These are phyloP conservation scores for Talaromyces sp. DNA, from an alignment of 2,329 filamentous ascomycete genomes.

Conservation along the genomic window DNA sequence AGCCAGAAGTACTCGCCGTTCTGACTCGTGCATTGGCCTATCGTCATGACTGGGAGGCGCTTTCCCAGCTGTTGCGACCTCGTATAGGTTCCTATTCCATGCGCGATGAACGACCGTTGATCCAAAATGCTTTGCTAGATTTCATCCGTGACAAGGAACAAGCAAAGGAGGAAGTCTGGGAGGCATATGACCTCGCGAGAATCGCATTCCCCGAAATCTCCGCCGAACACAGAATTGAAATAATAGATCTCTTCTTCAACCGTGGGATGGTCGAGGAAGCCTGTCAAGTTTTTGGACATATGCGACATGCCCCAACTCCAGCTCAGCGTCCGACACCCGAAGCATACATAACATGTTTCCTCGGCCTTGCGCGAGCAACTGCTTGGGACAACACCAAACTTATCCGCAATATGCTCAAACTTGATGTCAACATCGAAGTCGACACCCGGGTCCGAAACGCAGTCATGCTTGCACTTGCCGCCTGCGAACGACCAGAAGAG, in stretches of 20 bases:
- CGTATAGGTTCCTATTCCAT: constrained; percentile 43
- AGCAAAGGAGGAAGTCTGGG: constrained; percentile 63
- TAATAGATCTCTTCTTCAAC: constrained; percentile 82
- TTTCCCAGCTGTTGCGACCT: constrained; percentile 78
- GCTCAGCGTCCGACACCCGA: constrained; percentile 66
- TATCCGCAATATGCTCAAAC: constrained; percentile 90
- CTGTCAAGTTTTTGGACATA: constrained; percentile 82
- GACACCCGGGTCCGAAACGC: constrained; percentile 77
- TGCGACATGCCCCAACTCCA: constrained; percentile 70
- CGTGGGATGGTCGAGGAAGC: constrained; percentile 81
- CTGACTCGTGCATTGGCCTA: constrained; percentile 73
- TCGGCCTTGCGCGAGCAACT: constrained; percentile 64
- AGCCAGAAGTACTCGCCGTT: constrained; percentile 70
- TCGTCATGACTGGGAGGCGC: constrained; percentile 73
- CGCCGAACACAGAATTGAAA: constrained; percentile 61
- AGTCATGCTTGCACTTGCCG: constrained; percentile 80
- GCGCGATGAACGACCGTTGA: constrained; percentile 61
- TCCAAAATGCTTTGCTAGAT: constrained; percentile 64
- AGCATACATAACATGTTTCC: constrained; percentile 75
- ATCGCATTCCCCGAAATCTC: constrained; percentile 63
- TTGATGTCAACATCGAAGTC: constrained; percentile 77
- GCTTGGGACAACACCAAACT: constrained; percentile 67
- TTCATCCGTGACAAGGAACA: constrained; percentile 65
- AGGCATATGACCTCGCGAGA: constrained; percentile 59
- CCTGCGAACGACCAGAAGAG: constrained; percentile 63